Base-by-base conservation (phyloP, 148 eudicot genomes). In the Camellia granthamiana region DNA sequence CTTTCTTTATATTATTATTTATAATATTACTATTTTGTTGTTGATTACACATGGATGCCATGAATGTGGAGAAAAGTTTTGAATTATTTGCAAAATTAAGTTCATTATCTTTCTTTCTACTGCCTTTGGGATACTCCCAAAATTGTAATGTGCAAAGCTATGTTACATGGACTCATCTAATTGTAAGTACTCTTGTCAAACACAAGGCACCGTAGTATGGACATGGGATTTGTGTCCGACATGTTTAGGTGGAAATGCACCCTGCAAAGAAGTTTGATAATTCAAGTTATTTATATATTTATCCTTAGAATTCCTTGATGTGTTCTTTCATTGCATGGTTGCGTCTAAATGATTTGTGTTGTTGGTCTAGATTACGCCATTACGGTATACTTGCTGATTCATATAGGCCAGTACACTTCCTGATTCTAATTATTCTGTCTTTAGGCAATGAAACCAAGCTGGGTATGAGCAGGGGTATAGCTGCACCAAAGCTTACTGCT, bases 371-470 rank as follows among this genome's bases (percentile, higher is more conserved):
- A 30, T 56, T 14, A 41, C 42, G 21, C 13, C 14, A 30, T 56
- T 14, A 41, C 42, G 21, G n/a, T 30, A 30, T 56, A 8, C 65
- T 56, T 74, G 11, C 61, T 41, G 51, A 56, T 56, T 74, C 44
- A 44, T 58, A 38, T 58, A 43, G 51, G 76, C 12, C 3, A 30
- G 15, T 55, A 10, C 30, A 21, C 56, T 75, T 75, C 38, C 52
- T 74, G 52, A 43, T 18, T 30, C 62, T 58, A 38, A 71, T 14
- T 71, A 79, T 76, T 75, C 10, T 58, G 18, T 59, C 69, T 81
- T 59, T 82, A 96, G 99, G 99, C 81, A 96, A 96, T 83, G 95
- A 96, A 87, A 96, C 98, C 78, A 96, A 96, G 90, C 89, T 96
- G 84, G 99, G 97, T 77, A 96, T 96, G 99, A 90, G 97, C 86